Evolutionary conservation across 2,329 filamentous ascomycete genomes (phyloP), one percentile per base, ranked within the genome.

Genomic region (Trichoderma gracile): DNA sequence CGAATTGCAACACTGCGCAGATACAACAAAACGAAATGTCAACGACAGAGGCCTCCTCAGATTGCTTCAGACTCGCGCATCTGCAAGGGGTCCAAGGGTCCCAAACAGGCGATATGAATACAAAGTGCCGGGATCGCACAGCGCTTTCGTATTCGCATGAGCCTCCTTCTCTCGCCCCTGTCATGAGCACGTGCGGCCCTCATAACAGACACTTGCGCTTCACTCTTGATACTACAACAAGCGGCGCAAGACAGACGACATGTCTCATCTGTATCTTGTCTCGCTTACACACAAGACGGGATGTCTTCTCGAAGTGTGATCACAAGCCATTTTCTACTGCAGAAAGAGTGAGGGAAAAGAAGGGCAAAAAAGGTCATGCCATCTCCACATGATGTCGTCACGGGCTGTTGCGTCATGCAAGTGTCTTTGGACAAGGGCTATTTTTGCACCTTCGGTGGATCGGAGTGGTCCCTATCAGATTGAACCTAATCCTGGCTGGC

Each of bases 311-410:
- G n/a, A 5, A 6, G 10, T 14, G 42, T 30, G 27, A 30, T 58
- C 55, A 47, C 55, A 58, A 47, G 55, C 15, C n/a, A 43, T 9
- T 33, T 52, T n/a, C 43, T 7, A 17, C 43, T 19, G 33, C 33
- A 10, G 12, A 38, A 14, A 38, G 33, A 38, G 33, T 38, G 33
- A 14, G 33, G 33, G 33, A 38, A 14, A 38, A 19, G 43, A 45
- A 5, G 27, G n/a, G 17, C 27, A n/a, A 19, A 23, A 33, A 33
- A 59, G 25, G 45, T 59, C 58, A 61, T 52, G 46, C 58, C 46
- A 61, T 59, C 47, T 45, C 47, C 58, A 61, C 58, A 12, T 61
- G 33, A 61, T 53, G 58, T 6, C 58, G 47, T 61, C 58, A 61
- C 25, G 49, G 27, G 38, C 57, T 43, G 47, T 61, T 52, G 58